Base-by-base conservation (phyloP, 1,284 basidiomycete genomes). In the Fomitopsis pinicola region DNA sequence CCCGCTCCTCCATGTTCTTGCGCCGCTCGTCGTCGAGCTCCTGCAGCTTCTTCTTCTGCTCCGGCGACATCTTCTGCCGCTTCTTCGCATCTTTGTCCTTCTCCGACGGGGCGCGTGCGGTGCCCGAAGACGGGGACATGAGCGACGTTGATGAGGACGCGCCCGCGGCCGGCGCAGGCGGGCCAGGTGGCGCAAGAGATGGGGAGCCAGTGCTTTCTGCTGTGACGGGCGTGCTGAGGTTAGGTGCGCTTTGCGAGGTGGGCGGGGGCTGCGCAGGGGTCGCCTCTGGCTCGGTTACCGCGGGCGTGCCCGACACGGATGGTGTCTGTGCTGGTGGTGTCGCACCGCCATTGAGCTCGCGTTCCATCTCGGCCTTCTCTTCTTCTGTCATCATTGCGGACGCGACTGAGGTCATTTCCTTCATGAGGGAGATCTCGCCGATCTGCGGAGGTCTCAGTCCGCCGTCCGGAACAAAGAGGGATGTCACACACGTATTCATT, bases 381-480 rank as follows among this genome's bases (percentile, higher is more conserved):
- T 98, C 96, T 5, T 97, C 94, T 0, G 90, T 87, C 82, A 91
- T 88, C 80, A 93, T 88, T 1, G 87, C 87, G 36, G 86, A 84
- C n/a, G 91, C 90, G 22, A 87, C 83, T 26, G 80, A 82, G 2
- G 90, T 91, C 89, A 94, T 92, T 69, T 94, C 92, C 70, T 95
- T 95, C 87, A 96, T 92, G 55, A 97, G 81, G 3, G 92, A 91
- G 57, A 97, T 95, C 77, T 96, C 94, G 61, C 94, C 94, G 66
- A 97, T 95, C 91, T 95, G 71, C 2, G 3, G 10, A 17, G n/a
- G 17, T 6, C 2, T 56, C 19, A 53, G 45, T 46, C n/a, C 35
- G 30, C 40, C 36, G 10, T 38, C n/a, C 48, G 35, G 45, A 40
- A 40, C 38, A 42, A 14, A 55, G 14, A 40, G 14, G 12, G 30